Evolutionary conservation across 345 rosid species (phyloP), one percentile per base, ranked within the genome.

Genomic region (Eucalyptus coolabah): DNA sequence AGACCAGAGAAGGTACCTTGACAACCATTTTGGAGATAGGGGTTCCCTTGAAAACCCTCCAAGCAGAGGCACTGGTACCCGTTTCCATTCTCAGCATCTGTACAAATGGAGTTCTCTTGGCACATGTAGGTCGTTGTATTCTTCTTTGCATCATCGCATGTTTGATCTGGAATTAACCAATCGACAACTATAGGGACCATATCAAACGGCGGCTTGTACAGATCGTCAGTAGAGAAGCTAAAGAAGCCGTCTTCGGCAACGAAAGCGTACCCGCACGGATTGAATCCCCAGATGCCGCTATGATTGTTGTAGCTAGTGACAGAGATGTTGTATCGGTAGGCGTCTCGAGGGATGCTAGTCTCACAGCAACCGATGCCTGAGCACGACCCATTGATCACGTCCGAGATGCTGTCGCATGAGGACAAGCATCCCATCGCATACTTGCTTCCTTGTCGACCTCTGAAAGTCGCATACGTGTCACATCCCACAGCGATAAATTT

Each of bases 251-350:
- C 86, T 24, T 89, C 40, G 16, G 65, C 92, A 26, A 88, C 60
- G 56, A 92, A 91, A 28, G 91, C 89, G 44, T 88, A 90, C 63
- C 91, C 88, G 86, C 93, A 91, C 2, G 89, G 91, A 87, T 86
- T 91, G 89, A 89, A 15, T 4, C 2, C 21, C 40, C 11, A n/a
- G 21, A 65, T 16, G 11, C 37, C 1, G 8, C 1, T 0, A 50
- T 92, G 91, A 6, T 42, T 28, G 30, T 40, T 2, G 9, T 11
- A 7, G 47, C 88, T 87, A 1, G 3, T 6, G 4, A 82, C 26
- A 8, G 21, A 4, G 4, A 90, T 3, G 2, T 7, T 1, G 45
- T 86, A 63, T 6, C 17, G 6, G 37, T 15, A 7, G 24, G 56
- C 47, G 6, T 80, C 85, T 23, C 40, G 53, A 6, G 92, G 91